Evolutionary conservation across 495 filamentous ascomycete species (phyloP), one percentile per base, ranked within the genome.

Genomic region (Xylaria castorea): DNA sequence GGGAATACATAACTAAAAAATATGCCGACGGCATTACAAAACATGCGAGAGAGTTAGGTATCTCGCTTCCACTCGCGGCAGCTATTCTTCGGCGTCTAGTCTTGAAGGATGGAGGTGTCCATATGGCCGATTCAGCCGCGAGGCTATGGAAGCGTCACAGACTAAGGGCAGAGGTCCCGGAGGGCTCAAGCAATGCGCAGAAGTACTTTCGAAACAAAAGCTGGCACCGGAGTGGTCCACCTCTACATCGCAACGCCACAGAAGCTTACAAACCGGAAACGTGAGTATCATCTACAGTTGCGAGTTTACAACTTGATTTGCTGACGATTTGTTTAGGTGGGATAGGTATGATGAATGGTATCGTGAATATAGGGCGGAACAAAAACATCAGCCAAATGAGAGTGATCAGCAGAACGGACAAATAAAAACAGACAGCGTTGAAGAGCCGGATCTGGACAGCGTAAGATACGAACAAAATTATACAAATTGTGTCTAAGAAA

Each of bases 271-370:
- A 18, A 18, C 53, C 27, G 5, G 3, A 57, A 57, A 27, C 14
- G 53, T 32, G 53, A 57, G 53, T 32, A 6, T 18, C 27, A 18
- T 7, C 11, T 27, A 30, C 18, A 1, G 25, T 14, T 53, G 27
- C 18, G 25, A 18, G 18, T 32, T 32, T 32, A 7, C 7, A 1
- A 25, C 2, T 32, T 32, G 14, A 57, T 3, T 57, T 32, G 14
- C 14, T 57, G 53, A 57, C 27, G 53, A 57, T 57, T 57, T 57
- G 12, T 18, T 18, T 57, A 57, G 53, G n/a, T 55, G 51, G 51
- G 51, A 55, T 16, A 27, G 51, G 25, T 55, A 55, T 55, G 3
- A 55, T 16, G 25, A 55, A 12, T 53, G 18, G 18, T 50, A 48
- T 48, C 44, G 18, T n/a, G 38, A 14, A 42, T 14, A 42, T 12